Conservation (phyloP, 768 basidiomycete genomes). For the Tulasnella sp. region DNA sequence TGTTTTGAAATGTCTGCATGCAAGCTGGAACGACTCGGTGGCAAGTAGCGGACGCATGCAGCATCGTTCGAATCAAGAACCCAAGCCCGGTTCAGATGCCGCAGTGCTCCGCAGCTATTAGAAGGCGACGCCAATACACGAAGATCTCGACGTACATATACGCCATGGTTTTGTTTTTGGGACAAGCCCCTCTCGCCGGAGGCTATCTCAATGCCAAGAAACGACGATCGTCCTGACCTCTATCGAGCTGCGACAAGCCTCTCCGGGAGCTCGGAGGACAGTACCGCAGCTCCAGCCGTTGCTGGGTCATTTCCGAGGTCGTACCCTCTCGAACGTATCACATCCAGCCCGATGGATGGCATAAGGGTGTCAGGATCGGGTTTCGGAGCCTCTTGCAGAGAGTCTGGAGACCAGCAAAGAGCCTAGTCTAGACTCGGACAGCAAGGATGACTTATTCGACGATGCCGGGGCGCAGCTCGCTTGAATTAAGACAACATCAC, state of each 20-base stretch:
- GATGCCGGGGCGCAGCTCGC: neutral
- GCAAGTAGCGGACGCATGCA: too few species aligned
- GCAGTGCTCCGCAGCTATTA: neutral
- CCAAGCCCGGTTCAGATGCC: neutral
- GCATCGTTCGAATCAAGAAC: neutral
- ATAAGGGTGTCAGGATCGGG: neutral
- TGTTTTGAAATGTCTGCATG: neutral
- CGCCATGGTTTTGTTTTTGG: fast-evolving
- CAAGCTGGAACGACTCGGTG: neutral
- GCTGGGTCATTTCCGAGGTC: neutral
- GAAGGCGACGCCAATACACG: neutral
- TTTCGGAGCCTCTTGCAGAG: neutral
- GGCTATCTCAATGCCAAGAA: neutral
- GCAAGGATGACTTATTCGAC: neutral
- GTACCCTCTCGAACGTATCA: neutral
- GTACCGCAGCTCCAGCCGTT: neutral
- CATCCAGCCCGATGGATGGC: neutral
- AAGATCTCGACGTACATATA: neutral
- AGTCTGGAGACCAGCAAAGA: neutral
- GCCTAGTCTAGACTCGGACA: neutral
- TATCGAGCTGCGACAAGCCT: neutral
- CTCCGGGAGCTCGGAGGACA: neutral
- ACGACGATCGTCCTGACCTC: neutral
- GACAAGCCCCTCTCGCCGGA: neutral
- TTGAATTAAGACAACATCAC: neutral